Conservation (phyloP, 805 yeast genomes). For the Ogataea methanolica region DNA sequence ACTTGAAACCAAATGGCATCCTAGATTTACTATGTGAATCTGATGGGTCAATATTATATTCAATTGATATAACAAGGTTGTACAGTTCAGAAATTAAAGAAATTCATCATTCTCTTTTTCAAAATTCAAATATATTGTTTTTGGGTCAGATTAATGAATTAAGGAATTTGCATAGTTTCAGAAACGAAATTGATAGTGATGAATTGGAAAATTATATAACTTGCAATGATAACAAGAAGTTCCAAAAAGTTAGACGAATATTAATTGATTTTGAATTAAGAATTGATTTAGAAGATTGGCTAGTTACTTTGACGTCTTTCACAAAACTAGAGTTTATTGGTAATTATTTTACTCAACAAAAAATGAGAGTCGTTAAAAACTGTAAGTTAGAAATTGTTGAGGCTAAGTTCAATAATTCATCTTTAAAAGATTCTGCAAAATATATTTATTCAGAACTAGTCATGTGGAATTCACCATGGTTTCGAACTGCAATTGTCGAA, state of each 20-base stretch:
- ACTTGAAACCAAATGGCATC: slow-evolving; percentile 57
- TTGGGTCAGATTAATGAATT: slow-evolving; percentile 54
- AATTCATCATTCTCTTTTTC: slow-evolving; percentile 58
- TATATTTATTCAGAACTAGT: slow-evolving; percentile 63
- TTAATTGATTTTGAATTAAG: slow-evolving; percentile 60
- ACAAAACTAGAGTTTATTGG: slow-evolving; percentile 50
- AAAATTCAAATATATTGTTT: slow-evolving; percentile 53
- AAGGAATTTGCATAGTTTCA: slow-evolving; percentile 38
- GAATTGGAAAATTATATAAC: slow-evolving; percentile 6
- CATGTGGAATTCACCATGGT: slow-evolving; percentile 74
- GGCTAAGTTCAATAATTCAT: slow-evolving; percentile 44
- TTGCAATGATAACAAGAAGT: slow-evolving; percentile 7
- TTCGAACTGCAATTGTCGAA: slow-evolving; percentile 63
- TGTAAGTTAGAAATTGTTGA: slow-evolving; percentile 59
- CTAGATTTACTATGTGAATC: slow-evolving; percentile 56
- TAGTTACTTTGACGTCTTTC: slow-evolving; percentile 60
- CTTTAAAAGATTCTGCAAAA: background rate
- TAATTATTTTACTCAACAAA: slow-evolving; percentile 24
- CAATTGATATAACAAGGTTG: slow-evolving; percentile 49
- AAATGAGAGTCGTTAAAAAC: slow-evolving; percentile 49
- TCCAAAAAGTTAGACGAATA: slow-evolving; percentile 29
- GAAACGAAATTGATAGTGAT: slow-evolving; percentile 18
- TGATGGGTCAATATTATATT: slow-evolving; percentile 58
- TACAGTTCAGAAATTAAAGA: slow-evolving; percentile 59
- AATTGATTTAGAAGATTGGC: slow-evolving; percentile 75